A percentile compares a stretch with the other conserved stretches of the same genome.
Conservation (phyloP, 1,284 basidiomycete species). For the Moniliophthora roreri region DNA sequence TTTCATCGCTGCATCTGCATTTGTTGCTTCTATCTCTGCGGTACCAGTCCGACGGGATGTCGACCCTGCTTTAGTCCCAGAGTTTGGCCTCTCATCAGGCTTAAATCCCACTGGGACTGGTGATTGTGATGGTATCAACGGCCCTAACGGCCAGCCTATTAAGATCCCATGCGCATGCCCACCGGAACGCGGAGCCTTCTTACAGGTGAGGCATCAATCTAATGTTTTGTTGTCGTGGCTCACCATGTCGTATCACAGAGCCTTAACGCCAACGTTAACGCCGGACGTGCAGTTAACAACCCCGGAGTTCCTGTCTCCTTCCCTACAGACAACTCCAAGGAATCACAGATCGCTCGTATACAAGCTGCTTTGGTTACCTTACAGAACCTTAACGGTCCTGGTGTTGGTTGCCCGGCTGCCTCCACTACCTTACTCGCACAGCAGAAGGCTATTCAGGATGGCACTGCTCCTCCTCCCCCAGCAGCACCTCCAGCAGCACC, state of each 20-base stretch:
- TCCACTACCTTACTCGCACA: conserved; percentile 52
- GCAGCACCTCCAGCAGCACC: conserved; percentile 9
- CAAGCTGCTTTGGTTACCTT: conserved; percentile 47
- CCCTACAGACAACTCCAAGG: conserved; percentile 55
- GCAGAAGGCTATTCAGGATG: conserved; percentile 40
- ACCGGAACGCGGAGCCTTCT: conserved; percentile 49
- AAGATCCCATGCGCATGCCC: conserved; percentile 66
- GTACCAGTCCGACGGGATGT: conserved; percentile 47
- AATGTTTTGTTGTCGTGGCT: not conserved
- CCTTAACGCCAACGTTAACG: conserved; percentile 59
- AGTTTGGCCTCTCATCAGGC: conserved; percentile 49
- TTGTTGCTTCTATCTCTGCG: conserved; percentile 38
- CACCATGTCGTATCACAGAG: conserved; percentile 27
- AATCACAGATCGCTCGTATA: conserved; percentile 52
- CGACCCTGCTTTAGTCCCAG: conserved; percentile 48
- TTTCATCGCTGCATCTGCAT: conserved; percentile 31
- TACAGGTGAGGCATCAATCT: conserved; percentile 34
- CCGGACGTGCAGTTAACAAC: conserved; percentile 61
- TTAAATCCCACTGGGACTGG: conserved; percentile 55
- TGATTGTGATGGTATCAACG: conserved; percentile 61
- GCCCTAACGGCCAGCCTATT: conserved; percentile 48
- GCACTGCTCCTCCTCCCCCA: conserved; percentile 22
- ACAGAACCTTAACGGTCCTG: conserved; percentile 54
- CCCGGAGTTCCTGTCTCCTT: conserved; percentile 53
- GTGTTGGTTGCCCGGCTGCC: conserved; percentile 51